phyloP scores from a whole-genome alignment of 345 rosid species.

The Citrus cavaleriei region DNA sequence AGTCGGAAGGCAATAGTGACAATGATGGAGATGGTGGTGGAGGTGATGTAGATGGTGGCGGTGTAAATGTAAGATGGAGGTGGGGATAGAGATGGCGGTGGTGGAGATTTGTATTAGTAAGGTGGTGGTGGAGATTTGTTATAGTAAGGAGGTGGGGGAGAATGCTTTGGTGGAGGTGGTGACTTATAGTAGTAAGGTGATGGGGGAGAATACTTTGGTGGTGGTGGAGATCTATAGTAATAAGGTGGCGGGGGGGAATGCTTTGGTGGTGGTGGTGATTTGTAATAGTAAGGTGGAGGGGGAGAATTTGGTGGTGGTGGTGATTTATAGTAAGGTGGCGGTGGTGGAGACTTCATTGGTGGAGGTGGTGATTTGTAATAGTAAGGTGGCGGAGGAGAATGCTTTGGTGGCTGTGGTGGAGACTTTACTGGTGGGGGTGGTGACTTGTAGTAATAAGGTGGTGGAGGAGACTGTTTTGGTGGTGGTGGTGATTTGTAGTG shows the following conservation, averaged over 20 bases:
- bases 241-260: conserved; percentile 6
- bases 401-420: no score
- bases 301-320: no score
- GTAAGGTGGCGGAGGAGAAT: no score
- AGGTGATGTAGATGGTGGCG: not conserved
- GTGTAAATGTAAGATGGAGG: not conserved
- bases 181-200: not conserved
- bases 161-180: not conserved
- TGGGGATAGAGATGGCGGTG: not conserved
- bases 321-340: no score
- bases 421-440: no score
- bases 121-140: not conserved
- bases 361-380: no score
- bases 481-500: no score
- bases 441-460: no score
- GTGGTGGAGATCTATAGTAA: conserved; percentile 7
- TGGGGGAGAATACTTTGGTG: not conserved
- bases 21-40: not conserved
- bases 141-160: not conserved
- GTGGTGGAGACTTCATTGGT: no score
- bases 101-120: not conserved
- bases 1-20: not conserved
- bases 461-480: no score
- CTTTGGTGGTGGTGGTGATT: conserved; percentile 6
- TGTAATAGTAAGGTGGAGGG: not conserved